A percentile compares a stretch with the other conserved stretches of the same genome.
Conservation (phyloP, 1,139 yeast genomes). For the Scheffersomyces illinoinensis region DNA sequence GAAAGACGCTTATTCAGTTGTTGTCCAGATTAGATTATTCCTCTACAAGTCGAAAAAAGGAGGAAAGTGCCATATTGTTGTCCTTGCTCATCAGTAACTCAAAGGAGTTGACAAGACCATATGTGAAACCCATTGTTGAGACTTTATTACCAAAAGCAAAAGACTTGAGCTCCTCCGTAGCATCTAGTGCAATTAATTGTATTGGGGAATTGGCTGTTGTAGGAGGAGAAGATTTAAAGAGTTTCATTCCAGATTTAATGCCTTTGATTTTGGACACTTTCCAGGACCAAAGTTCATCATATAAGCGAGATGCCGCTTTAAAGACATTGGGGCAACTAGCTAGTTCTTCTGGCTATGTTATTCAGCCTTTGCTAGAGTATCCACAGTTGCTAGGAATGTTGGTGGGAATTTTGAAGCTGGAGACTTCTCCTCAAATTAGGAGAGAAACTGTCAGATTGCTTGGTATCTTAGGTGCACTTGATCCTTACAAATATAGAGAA, state of each 20-base stretch:
- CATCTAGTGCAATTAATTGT: slow-evolving; percentile 84
- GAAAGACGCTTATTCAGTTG: slow-evolving; percentile 83
- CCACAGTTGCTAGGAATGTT: slow-evolving; percentile 85
- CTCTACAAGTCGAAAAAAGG: slow-evolving; percentile 71
- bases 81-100: slow-evolving; percentile 77
- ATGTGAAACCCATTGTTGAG: slow-evolving; percentile 85
- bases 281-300: slow-evolving; percentile 86
- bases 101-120: slow-evolving; percentile 80
- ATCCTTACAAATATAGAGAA: slow-evolving; percentile 93
- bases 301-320: slow-evolving; percentile 87
- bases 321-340: slow-evolving; percentile 86
- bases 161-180: slow-evolving; percentile 75
- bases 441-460: slow-evolving; percentile 85
- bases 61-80: slow-evolving; percentile 80
- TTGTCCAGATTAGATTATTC: slow-evolving; percentile 85
- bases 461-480: slow-evolving; percentile 95
- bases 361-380: slow-evolving; percentile 87
- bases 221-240: slow-evolving; percentile 81
- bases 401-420: slow-evolving; percentile 79
- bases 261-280: slow-evolving; percentile 84
- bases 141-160: slow-evolving; percentile 76
- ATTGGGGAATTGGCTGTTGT: slow-evolving; percentile 87
- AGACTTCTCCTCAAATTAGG: slow-evolving; percentile 69
- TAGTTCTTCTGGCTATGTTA: slow-evolving; percentile 90
- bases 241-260: slow-evolving; percentile 76